phyloP scores from a whole-genome alignment of 768 basidiomycete species.

The Pleurotus pulmonarius region DNA sequence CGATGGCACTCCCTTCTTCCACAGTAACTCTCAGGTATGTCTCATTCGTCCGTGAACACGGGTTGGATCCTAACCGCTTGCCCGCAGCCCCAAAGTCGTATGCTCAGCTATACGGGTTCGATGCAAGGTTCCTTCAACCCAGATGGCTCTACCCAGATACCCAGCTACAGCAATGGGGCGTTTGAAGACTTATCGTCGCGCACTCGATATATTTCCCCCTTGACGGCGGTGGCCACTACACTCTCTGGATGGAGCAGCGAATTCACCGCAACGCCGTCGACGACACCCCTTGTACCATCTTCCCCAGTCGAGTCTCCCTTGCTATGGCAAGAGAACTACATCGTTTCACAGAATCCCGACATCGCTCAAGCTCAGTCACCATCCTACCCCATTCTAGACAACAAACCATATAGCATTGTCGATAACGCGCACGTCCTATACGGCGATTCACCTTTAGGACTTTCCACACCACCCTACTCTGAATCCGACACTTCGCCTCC shows the following conservation, averaged over 20 bases:
- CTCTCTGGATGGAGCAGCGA: conserved; percentile 7
- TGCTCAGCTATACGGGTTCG: neutral
- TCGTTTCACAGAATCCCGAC: neutral
- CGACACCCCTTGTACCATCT: neutral
- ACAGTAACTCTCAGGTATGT: neutral
- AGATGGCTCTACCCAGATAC: no score
- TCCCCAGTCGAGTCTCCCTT: neutral
- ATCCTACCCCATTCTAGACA: neutral
- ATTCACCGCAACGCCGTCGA: conserved; percentile 4
- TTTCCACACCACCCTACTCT: neutral
- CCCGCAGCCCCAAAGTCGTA: neutral
- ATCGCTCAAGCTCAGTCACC: neutral
- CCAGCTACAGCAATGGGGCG: no score
- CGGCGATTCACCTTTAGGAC: neutral
- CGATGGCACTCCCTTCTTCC: neutral
- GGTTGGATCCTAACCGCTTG: neutral
- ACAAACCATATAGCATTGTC: neutral
- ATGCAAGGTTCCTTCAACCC: no score
- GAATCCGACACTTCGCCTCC: neutral
- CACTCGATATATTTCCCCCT: neutral
- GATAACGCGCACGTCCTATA: neutral
- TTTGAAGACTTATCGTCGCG: neutral
- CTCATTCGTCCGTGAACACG: neutral
- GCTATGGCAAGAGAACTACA: neutral
- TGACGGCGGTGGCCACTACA: neutral